Percentiles rank a stretch among this genome's conserved stretches.
These are phyloP conservation scores for Wallacemonas sp. DNA, from an alignment of 208 protist species.

Conservation along the genomic window DNA sequence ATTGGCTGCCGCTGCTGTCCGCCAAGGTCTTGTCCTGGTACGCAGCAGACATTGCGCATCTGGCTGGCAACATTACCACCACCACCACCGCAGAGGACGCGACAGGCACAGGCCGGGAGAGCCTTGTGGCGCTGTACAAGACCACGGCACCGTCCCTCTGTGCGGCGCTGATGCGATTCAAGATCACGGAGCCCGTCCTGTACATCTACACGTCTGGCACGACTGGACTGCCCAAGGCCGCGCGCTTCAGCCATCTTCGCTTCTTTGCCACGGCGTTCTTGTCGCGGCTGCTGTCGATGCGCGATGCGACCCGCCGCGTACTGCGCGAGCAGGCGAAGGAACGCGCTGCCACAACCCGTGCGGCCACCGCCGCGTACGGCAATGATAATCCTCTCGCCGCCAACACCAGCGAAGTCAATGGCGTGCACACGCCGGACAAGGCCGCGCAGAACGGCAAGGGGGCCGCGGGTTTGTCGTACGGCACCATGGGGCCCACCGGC, in stretches of 20 bases:
- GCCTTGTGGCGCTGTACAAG: background rate
- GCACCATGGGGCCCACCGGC: no score
- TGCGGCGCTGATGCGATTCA: constrained; percentile 36
- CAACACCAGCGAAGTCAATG: background rate
- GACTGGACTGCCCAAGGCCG: constrained; percentile 84
- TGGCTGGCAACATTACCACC: background rate
- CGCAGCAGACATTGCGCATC: background rate
- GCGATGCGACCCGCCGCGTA: constrained; percentile 23
- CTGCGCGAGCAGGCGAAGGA: constrained; percentile 27
- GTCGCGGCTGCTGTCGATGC: constrained; percentile 40
- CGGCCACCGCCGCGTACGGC: background rate
- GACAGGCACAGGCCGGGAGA: background rate
- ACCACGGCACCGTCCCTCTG: background rate
- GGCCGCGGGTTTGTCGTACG: no score
- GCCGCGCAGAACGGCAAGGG: no score
- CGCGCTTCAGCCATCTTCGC: constrained; percentile 66
- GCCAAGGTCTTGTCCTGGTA: constrained; percentile 3
- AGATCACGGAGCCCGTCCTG: constrained; percentile 50
- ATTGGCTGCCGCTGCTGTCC: constrained; percentile 10
- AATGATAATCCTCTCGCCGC: constrained; percentile 2
- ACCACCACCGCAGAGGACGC: background rate
- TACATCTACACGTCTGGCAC: constrained; percentile 91
- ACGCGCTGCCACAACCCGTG: background rate
- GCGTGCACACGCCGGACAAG: no score
- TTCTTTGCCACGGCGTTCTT: constrained; percentile 65